Conservation (phyloP, 805 yeast species). For the Blastobotrys terrestris region DNA sequence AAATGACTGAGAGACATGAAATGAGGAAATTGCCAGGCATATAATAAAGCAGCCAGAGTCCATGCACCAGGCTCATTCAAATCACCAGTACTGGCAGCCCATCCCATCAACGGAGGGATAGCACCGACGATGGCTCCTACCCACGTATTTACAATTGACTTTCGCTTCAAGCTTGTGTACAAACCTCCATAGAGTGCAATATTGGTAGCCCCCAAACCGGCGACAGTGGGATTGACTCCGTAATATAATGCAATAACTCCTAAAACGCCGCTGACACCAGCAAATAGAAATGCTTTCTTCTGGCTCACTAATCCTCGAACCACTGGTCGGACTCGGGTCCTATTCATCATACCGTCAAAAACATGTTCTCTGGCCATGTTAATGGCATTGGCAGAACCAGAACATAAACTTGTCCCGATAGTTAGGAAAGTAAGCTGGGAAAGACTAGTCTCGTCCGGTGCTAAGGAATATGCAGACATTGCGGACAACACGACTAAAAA, state of each 20-base stretch:
- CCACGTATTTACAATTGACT: slow-evolving; percentile 88
- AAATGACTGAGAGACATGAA: slow-evolving; percentile 88
- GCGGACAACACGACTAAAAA: slow-evolving; percentile 84
- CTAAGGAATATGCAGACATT: slow-evolving; percentile 87
- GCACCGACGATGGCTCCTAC: slow-evolving; percentile 99
- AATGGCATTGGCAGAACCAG: slow-evolving; percentile 94
- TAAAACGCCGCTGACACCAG: slow-evolving; percentile 60
- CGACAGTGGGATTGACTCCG: slow-evolving; percentile 86
- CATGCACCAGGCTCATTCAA: slow-evolving; percentile 86
- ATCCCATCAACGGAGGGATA: slow-evolving; percentile 97
- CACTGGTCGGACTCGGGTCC: slow-evolving; percentile 86
- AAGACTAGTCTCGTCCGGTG: slow-evolving; percentile 75
- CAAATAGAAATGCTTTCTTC: slow-evolving; percentile 72
- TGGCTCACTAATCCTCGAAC: slow-evolving; percentile 77
- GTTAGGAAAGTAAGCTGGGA: slow-evolving; percentile 67
- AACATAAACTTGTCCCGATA: slow-evolving; percentile 76
- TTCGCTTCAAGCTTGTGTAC: slow-evolving; percentile 85
- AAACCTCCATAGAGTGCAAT: slow-evolving; percentile 82
- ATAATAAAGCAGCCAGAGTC: slow-evolving; percentile 82
- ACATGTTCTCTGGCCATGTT: slow-evolving; percentile 96
- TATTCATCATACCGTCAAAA: slow-evolving; percentile 77
- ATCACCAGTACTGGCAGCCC: slow-evolving; percentile 80
- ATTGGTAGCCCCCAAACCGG: slow-evolving; percentile 71
- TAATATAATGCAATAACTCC: slow-evolving; percentile 64
- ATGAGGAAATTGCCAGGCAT: slow-evolving; percentile 99